These are phyloP conservation scores for Colletotrichum shisoi DNA, from an alignment of 2,329 filamentous ascomycete species.

Conservation along the genomic window DNA sequence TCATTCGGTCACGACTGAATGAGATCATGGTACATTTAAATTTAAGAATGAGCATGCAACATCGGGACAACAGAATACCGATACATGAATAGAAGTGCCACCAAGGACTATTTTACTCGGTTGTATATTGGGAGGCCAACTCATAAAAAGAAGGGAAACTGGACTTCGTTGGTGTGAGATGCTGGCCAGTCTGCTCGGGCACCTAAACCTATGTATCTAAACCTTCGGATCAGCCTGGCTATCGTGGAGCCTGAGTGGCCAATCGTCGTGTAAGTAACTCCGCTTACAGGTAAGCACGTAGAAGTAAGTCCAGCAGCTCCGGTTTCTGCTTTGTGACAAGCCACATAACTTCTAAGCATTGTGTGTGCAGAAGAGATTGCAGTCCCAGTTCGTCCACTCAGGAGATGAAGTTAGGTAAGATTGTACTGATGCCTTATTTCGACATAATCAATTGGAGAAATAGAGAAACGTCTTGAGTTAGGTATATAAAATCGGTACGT, in stretches of 20 bases:
- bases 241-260: background rate
- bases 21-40: conserved; percentile 17
- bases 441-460: background rate
- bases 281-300: background rate
- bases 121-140: too few relatives aligned
- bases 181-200: too few relatives aligned
- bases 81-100: conserved; percentile 24
- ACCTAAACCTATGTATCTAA: too few relatives aligned
- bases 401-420: background rate
- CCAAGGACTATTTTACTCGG: background rate
- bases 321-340: background rate
- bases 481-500: conserved; percentile 46
- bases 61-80: conserved; percentile 34
- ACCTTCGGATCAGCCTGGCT: too few relatives aligned
- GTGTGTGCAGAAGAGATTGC: background rate
- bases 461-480: conserved; percentile 32
- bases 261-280: conserved; percentile 3
- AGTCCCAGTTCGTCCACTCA: too few relatives aligned
- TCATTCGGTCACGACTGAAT: conserved; percentile 21
- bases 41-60: background rate
- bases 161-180: too few relatives aligned
- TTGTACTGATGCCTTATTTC: too few relatives aligned
- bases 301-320: background rate
- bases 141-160: too few relatives aligned
- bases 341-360: background rate